phyloP scores from a whole-genome alignment of 2,329 filamentous ascomycete species.

The Ophiostoma sp. region DNA sequence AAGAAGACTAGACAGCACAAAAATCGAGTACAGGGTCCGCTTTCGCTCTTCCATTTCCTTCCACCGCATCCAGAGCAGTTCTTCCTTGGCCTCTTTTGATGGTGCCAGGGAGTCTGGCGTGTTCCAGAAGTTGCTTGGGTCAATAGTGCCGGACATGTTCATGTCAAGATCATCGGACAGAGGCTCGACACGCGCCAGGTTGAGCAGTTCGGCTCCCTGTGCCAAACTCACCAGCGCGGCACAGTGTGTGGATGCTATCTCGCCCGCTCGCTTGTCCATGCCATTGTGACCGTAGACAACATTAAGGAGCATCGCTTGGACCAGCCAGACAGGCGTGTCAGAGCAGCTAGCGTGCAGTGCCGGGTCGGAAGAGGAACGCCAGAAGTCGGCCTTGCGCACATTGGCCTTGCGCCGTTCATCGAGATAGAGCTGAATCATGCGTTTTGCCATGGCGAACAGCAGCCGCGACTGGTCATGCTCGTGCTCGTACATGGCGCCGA shows the following conservation, averaged over 20 bases:
- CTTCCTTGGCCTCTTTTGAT: conserved; percentile 47
- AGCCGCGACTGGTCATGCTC: conserved; percentile 75
- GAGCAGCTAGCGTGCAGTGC: conserved; percentile 50
- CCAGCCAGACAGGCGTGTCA: conserved; percentile 85
- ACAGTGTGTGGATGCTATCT: conserved; percentile 89
- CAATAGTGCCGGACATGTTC: conserved; percentile 48
- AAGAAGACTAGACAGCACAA: conserved; percentile 82
- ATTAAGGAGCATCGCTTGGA: conserved; percentile 94
- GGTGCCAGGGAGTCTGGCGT: conserved; percentile 26
- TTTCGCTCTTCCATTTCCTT: conserved; percentile 85
- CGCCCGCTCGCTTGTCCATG: conserved; percentile 81
- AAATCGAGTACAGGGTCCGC: conserved; percentile 84
- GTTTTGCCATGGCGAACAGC: conserved; percentile 87
- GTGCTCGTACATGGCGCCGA: conserved; percentile 69
- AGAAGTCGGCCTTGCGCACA: conserved; percentile 58
- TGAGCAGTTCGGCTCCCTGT: conserved; percentile 71
- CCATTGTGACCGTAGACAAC: conserved; percentile 95
- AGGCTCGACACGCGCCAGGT: conserved; percentile 42
- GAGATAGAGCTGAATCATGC: conserved; percentile 88
- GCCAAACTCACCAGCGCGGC: conserved; percentile 86
- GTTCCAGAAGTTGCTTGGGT: conserved; percentile 39
- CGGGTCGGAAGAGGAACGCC: conserved; percentile 42
- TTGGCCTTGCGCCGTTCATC: conserved; percentile 86
- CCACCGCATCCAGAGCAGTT: conserved; percentile 83
- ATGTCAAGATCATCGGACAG: conserved; percentile 46